Evolutionary conservation across 345 rosid genomes (phyloP).

Genomic region (Pistacia vera): DNA sequence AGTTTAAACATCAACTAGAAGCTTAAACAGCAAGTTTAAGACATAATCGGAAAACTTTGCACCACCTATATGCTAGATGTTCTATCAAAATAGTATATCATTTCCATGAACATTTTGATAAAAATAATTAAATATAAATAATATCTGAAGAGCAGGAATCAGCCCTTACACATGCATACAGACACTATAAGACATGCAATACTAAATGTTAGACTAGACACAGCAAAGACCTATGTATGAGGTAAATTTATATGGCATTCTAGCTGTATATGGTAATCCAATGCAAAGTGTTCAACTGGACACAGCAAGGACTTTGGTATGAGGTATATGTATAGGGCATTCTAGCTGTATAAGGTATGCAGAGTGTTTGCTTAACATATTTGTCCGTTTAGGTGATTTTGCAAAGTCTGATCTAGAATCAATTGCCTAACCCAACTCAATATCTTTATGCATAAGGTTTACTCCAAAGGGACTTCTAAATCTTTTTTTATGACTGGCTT

Average conservation of each 20-base stretch:
- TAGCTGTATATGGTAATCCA: background rate
- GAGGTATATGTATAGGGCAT: background rate
- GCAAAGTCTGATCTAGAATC: background rate
- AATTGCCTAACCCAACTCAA: background rate
- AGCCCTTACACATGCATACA: too few species aligned
- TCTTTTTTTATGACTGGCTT: background rate
- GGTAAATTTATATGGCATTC: background rate
- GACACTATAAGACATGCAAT: too few species aligned
- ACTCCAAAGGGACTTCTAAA: background rate
- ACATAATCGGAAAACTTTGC: too few species aligned
- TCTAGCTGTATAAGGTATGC: background rate
- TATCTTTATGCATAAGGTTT: background rate
- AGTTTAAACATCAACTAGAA: background rate
- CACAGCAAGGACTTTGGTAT: background rate
- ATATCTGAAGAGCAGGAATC: too few species aligned
- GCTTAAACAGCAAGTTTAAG: too few species aligned
- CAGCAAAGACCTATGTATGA: background rate
- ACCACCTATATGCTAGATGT: background rate
- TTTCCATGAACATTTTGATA: background rate
- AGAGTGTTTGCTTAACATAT: background rate
- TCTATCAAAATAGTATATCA: background rate
- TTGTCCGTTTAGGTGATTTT: background rate
- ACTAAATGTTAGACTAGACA: conserved; percentile 4
- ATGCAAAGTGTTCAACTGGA: background rate
- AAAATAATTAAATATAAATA: background rate